Evolutionary conservation across 2,329 filamentous ascomycete genomes (phyloP).

Genomic region (Fusarium buxicola): DNA sequence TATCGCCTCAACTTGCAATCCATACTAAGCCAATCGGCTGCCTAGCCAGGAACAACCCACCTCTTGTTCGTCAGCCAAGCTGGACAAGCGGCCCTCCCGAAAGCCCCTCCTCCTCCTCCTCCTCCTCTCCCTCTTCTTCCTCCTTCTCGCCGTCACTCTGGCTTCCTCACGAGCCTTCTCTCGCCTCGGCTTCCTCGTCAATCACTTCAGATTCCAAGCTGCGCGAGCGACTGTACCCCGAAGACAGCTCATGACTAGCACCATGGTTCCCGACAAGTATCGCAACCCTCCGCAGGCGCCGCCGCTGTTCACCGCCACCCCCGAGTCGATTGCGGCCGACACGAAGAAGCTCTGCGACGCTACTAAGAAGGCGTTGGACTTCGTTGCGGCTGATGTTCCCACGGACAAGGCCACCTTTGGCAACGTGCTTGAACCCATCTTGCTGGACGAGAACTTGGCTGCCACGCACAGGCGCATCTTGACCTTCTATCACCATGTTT

Average conservation of each 20-base stretch:
- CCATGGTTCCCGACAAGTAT: slow-evolving; percentile 75
- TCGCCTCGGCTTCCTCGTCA: slow-evolving; percentile 69
- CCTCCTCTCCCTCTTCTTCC: slow-evolving; percentile 63
- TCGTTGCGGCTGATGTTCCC: slow-evolving; percentile 71
- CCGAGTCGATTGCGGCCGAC: slow-evolving; percentile 73
- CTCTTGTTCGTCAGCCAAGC: slow-evolving; percentile 36
- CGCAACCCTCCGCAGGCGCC: slow-evolving; percentile 81
- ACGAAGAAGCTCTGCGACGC: slow-evolving; percentile 73
- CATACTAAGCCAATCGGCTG: slow-evolving; percentile 40
- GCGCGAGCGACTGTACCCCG: slow-evolving; percentile 44
- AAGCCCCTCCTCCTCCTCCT: slow-evolving; percentile 47
- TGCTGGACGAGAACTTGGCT: slow-evolving; percentile 76
- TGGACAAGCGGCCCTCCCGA: slow-evolving; percentile 44
- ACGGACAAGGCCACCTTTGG: slow-evolving; percentile 64
- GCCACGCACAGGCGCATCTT: slow-evolving; percentile 73
- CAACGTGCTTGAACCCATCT: slow-evolving; percentile 73
- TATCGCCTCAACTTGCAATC: slow-evolving; percentile 14
- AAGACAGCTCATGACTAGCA: slow-evolving; percentile 60
- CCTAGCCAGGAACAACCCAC: slow-evolving; percentile 19
- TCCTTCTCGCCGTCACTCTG: slow-evolving; percentile 74
- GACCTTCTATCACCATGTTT: slow-evolving; percentile 85
- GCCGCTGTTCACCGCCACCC: slow-evolving; percentile 80
- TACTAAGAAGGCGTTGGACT: slow-evolving; percentile 74
- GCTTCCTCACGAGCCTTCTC: slow-evolving; percentile 70
- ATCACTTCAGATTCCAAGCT: slow-evolving; percentile 62